These are phyloP conservation scores for Tremella yokohamensis DNA, from an alignment of 768 basidiomycete genomes.

Conservation along the genomic window DNA sequence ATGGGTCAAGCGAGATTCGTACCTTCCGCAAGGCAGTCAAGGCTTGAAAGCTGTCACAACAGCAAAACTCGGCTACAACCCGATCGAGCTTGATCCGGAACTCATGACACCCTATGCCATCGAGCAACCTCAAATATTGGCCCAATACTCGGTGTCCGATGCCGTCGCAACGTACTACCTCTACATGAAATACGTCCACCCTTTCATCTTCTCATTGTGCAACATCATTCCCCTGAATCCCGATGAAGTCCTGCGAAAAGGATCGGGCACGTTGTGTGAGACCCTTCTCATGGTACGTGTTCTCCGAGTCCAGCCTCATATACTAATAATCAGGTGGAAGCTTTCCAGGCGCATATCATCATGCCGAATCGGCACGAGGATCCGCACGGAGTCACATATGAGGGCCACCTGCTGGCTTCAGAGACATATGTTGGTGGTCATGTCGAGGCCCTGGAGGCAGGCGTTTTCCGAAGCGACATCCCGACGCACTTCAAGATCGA, in stretches of 20 bases:
- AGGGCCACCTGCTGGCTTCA: constrained; percentile 92
- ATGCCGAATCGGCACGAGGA: constrained; percentile 99
- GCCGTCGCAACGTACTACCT: constrained; percentile 99
- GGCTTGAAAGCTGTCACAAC: constrained; percentile 97
- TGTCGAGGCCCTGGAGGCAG: constrained; percentile 96
- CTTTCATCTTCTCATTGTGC: constrained; percentile 97
- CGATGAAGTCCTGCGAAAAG: constrained; percentile 93
- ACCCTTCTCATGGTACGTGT: constrained; percentile 86
- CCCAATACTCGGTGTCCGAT: constrained; percentile 98
- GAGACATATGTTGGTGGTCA: constrained; percentile 99
- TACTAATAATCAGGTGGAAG: constrained; percentile 71
- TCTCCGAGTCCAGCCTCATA: background rate
- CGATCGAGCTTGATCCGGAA: constrained; percentile 95
- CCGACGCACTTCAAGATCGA: constrained; percentile 90
- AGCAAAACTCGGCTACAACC: constrained; percentile 91
- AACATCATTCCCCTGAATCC: constrained; percentile 97
- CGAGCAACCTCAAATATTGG: constrained; percentile 89
- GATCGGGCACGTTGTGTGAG: constrained; percentile 93
- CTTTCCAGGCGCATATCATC: constrained; percentile 82
- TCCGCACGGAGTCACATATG: constrained; percentile 81
- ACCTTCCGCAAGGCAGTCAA: constrained; percentile 95
- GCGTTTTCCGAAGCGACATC: constrained; percentile 96
- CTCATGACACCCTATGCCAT: constrained; percentile 98
- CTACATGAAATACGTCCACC: constrained; percentile 99
- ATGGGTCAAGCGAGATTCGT: constrained; percentile 99